phyloP scores from a whole-genome alignment of 1,284 basidiomycete genomes.

The Microbotryum saponariae region DNA sequence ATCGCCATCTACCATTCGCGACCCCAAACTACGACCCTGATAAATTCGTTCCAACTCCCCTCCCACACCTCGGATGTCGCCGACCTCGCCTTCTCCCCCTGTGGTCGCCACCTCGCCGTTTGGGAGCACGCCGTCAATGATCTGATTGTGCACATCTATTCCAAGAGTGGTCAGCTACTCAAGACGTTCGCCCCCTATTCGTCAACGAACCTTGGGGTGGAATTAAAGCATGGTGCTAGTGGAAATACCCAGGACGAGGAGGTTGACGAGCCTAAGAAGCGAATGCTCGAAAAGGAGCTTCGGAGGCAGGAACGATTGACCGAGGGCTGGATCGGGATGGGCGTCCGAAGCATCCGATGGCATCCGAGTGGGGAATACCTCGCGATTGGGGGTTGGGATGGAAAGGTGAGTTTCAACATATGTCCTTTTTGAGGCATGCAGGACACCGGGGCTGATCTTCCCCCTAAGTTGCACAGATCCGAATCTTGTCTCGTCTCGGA shows the following conservation, averaged over 20 bases:
- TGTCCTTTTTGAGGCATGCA: background rate
- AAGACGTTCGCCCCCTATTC: constrained; percentile 23
- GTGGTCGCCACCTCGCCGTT: constrained; percentile 31
- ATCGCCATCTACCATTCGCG: constrained; percentile 30
- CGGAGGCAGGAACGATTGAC: constrained; percentile 10
- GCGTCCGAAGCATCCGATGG: constrained; percentile 39
- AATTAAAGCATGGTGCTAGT: background rate
- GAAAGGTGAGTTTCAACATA: constrained; percentile 28
- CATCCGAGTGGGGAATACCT: constrained; percentile 38
- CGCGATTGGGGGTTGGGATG: constrained; percentile 40
- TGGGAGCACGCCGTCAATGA: constrained; percentile 29
- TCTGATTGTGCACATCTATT: constrained; percentile 27
- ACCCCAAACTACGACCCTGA: background rate
- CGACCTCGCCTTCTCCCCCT: constrained; percentile 30
- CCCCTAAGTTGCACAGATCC: constrained; percentile 6
- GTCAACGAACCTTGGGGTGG: background rate
- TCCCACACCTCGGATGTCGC: constrained; percentile 23
- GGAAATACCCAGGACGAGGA: background rate
- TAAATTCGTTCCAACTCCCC: constrained; percentile 24
- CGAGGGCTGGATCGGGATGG: constrained; percentile 33
- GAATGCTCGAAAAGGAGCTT: background rate
- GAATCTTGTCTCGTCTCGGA: constrained; percentile 6
- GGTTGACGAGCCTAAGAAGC: background rate
- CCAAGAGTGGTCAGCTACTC: constrained; percentile 18
- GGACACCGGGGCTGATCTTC: background rate